Evolutionary conservation across 164 flowering plant species (phyloP).

Genomic region (Saururus chinensis): DNA sequence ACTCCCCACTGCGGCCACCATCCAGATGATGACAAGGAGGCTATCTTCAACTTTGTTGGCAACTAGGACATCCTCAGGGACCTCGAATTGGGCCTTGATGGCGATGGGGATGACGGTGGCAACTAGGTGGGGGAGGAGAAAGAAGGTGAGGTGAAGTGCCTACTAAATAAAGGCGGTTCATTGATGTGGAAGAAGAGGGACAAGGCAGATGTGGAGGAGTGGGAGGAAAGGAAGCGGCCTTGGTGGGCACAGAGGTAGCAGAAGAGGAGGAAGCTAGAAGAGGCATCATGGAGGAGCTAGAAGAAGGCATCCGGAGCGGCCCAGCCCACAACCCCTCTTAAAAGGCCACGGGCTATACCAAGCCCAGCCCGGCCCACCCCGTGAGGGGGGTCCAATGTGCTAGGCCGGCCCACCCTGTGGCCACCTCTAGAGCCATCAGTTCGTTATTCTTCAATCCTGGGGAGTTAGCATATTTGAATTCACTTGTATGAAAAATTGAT

Average conservation of each 20-base stretch:
- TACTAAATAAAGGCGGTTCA: conserved; percentile 16
- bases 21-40: neutral
- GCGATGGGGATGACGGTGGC: conserved; percentile 17
- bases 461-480: too few relatives aligned
- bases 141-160: conserved; percentile 32
- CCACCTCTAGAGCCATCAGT: too few relatives aligned
- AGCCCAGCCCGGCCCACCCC: too few relatives aligned
- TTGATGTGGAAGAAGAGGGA: conserved; percentile 38
- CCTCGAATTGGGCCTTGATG: conserved; percentile 24
- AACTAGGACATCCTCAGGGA: conserved; percentile 28
- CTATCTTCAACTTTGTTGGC: conserved; percentile 3
- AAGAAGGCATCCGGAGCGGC: too few relatives aligned
- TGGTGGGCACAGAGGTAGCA: conserved; percentile 53
- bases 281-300: too few relatives aligned
- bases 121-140: conserved; percentile 43
- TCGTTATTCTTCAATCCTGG: too few relatives aligned
- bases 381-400: too few relatives aligned
- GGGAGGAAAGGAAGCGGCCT: conserved; percentile 24
- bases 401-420: too few relatives aligned
- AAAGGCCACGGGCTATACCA: too few relatives aligned
- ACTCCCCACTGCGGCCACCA: neutral
- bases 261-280: conserved; percentile 46
- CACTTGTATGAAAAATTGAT: too few relatives aligned
- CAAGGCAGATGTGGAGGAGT: conserved; percentile 36
- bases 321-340: too few relatives aligned